Base-by-base conservation (phyloP, 2,329 filamentous ascomycete species). In the Didymellaceae sp. region DNA sequence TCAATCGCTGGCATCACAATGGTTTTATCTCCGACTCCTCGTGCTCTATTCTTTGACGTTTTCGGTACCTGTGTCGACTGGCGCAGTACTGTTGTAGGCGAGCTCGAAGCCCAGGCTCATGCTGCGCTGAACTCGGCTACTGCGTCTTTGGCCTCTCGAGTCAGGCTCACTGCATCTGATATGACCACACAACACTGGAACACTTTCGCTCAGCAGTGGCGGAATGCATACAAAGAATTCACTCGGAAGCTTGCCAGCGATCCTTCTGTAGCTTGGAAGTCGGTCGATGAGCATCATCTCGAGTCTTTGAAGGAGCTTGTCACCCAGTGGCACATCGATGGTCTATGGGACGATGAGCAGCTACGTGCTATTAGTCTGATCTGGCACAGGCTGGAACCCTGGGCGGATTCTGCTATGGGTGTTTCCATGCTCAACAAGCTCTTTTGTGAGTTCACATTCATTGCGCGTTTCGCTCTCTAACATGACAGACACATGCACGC, bases 41-140 rank as follows among this genome's bases (percentile, higher is more conserved):
- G 84, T 58, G 87, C 82, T 6, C 76, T 91, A 25, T 79, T 86
- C 45, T 91, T 90, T 65, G 88, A 91, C 74, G 82, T 91, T 62
- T 91, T 92, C 71, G 89, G 89, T 33, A 94, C 90, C 1, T 84
- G 87, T 56, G 89, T 94, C 35, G 82, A 93, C 76, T 93, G 89
- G 89, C 86, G 89, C 48, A 78, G 77, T 30, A 84, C 85, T 2
- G 83, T 94, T 16, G 82, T 80, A 11, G 74, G 79, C 7, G 82
- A 83, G 45, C 80, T 94, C 38, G 68, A 74, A 18, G 66, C 77
- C 9, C 78, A 79, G 30, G 80, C 83, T 11, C 70, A 72, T 52
- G 60, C 62, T 2, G 75, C 77, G 2, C 76, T 86, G 35, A 78
- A 78, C 24, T 75, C 79, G 13, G 61, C 76, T 30, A 71, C 74